A percentile compares a stretch with the other conserved stretches of the same genome.
phyloP scores from a whole-genome alignment of 139 green algal genomes.

The Astrephomene gubernaculifera region DNA sequence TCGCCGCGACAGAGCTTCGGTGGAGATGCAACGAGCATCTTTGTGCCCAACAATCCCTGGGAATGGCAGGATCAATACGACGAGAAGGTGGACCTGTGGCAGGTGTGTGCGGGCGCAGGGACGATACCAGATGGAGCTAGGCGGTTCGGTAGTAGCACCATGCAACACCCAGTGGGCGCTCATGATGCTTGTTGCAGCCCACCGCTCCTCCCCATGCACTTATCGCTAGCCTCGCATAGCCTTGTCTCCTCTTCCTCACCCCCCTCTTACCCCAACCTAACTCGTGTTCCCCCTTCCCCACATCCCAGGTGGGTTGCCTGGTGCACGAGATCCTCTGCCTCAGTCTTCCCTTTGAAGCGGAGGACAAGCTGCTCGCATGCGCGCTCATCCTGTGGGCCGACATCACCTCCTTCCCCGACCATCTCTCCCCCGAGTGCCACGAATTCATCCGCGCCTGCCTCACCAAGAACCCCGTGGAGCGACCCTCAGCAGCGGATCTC shows the following conservation, averaged over 20 bases:
- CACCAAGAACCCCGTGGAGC: conserved; percentile 62
- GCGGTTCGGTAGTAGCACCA: no score
- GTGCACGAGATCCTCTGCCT: conserved; percentile 70
- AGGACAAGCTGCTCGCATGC: conserved; percentile 56
- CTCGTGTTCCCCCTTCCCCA: background rate
- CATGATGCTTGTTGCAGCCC: no score
- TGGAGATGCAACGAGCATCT: conserved; percentile 9
- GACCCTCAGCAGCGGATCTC: conserved; percentile 58
- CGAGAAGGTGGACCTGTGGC: conserved; percentile 74
- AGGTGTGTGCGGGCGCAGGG: conserved; percentile 31
- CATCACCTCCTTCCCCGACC: conserved; percentile 53
- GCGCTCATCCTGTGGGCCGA: conserved; percentile 68
- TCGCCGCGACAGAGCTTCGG: conserved; percentile 17
- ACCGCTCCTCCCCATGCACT: no score
- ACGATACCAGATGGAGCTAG: no score
- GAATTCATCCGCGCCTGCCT: conserved; percentile 60
- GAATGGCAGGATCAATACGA: conserved; percentile 61
- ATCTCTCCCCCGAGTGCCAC: conserved; percentile 62
- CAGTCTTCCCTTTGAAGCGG: conserved; percentile 64
- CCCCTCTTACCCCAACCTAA: background rate
- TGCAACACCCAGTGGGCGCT: no score
- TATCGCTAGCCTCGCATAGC: no score
- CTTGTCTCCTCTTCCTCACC: no score
- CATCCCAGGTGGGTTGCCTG: conserved; percentile 62
- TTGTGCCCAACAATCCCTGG: conserved; percentile 51